A percentile compares a stretch with the other conserved stretches of the same genome.
These are phyloP conservation scores for Viola odorata DNA, from an alignment of 345 rosid species.

Conservation along the genomic window DNA sequence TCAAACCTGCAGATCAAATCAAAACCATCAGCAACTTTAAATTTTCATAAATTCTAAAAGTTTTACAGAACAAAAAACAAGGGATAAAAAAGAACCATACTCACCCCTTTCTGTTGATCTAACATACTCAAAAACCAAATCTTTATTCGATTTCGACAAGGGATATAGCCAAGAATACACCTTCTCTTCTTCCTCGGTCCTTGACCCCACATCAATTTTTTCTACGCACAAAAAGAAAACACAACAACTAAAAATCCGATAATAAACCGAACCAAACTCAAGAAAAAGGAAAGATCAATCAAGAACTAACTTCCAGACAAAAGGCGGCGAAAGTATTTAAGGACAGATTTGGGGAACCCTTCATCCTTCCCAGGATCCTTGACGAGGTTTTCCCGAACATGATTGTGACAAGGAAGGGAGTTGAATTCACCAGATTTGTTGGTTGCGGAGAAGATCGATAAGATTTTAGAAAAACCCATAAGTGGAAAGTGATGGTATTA, in stretches of 20 bases:
- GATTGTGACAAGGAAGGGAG: conserved; percentile 24
- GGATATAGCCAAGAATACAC: conserved; percentile 58
- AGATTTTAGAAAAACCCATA: conserved; percentile 36
- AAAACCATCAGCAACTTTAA: background rate
- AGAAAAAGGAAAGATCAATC: background rate
- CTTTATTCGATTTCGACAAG: conserved; percentile 44
- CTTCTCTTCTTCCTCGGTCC: conserved; percentile 59
- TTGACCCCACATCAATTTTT: conserved; percentile 46
- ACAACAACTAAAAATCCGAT: background rate
- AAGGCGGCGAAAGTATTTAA: conserved; percentile 27
- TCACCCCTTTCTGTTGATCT: conserved; percentile 68
- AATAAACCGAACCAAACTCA: background rate
- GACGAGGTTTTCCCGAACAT: conserved; percentile 27
- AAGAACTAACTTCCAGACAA: conserved; percentile 29
- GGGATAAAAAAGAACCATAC: background rate
- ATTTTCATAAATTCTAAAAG: background rate
- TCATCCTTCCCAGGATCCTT: conserved; percentile 1
- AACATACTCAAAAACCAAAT: conserved; percentile 60
- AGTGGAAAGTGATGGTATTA: background rate
- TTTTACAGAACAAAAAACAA: conserved; percentile 16
- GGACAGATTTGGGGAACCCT: conserved; percentile 16
- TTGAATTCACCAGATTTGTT: background rate
- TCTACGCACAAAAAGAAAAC: conserved; percentile 22
- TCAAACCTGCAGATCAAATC: conserved; percentile 39
- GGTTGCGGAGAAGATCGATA: conserved; percentile 22